A percentile compares a stretch with the other conserved stretches of the same genome.
phyloP scores from a whole-genome alignment of 805 yeast genomes.

The Maudiozyma pseudohumilis region DNA sequence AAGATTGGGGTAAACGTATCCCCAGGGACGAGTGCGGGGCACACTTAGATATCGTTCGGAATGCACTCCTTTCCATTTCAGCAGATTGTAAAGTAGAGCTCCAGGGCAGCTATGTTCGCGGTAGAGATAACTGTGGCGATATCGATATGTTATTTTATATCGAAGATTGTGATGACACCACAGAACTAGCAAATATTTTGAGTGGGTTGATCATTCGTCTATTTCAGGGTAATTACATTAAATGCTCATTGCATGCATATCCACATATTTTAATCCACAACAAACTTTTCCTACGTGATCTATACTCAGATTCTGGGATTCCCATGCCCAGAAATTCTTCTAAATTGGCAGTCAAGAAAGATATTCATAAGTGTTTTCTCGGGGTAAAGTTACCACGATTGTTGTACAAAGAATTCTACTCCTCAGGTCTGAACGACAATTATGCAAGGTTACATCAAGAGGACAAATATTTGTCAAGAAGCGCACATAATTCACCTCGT shows the following conservation, averaged over 20 bases:
- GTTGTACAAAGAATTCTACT: background rate
- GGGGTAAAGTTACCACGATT: slow-evolving; percentile 13
- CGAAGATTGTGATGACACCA: slow-evolving; percentile 16
- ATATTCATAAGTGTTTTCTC: slow-evolving; percentile 14
- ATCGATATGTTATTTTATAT: slow-evolving; percentile 26
- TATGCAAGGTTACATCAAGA: slow-evolving; percentile 5
- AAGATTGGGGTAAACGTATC: slow-evolving; percentile 23
- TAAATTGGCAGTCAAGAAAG: slow-evolving; percentile 3
- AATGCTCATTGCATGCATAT: slow-evolving; percentile 21
- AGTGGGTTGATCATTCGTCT: slow-evolving; percentile 15
- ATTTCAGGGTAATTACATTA: slow-evolving; percentile 13
- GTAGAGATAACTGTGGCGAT: slow-evolving; percentile 21
- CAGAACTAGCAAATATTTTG: slow-evolving; percentile 13
- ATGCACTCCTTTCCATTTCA: slow-evolving; percentile 13
- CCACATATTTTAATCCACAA: slow-evolving; percentile 8
- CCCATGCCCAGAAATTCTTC: slow-evolving; percentile 1
- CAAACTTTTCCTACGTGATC: slow-evolving; percentile 7
- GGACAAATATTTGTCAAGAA: slow-evolving; percentile 20
- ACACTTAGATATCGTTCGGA: slow-evolving; percentile 14
- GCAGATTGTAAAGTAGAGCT: slow-evolving; percentile 16
- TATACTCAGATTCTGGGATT: slow-evolving; percentile 7
- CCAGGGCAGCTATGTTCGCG: slow-evolving; percentile 26
- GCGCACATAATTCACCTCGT: slow-evolving; percentile 3
- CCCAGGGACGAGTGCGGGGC: slow-evolving; percentile 19
- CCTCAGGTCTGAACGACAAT: background rate